Evolutionary conservation across 2,329 filamentous ascomycete genomes (phyloP), one percentile per base, ranked within the genome.

Genomic region (Calonectria naviculata): DNA sequence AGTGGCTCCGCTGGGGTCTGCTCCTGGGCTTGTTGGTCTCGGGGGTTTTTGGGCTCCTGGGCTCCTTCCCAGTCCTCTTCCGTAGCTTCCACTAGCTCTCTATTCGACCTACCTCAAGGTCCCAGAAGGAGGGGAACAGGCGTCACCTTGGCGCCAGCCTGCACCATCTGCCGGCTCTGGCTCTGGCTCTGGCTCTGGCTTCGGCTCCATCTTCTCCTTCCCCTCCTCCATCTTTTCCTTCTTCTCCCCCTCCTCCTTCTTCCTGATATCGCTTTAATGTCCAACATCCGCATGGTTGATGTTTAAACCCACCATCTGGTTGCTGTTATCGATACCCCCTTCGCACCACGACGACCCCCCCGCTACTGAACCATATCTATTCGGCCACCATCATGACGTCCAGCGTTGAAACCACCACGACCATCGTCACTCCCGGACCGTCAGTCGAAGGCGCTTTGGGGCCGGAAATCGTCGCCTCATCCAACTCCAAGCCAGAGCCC

Each of bases 401-500:
- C 31, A 58, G 29, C 21, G n/a, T 7, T 15, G 12, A 58, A 38
- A 36, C 31, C 21, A 38, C 29, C n/a, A n/a, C n/a, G n/a, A n/a
- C 42, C 49, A 34, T 21, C n/a, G 36, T 58, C 34, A n/a, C 54
- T 24, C 36, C 68, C 17, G 62, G 47, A 6, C 24, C 28, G 13
- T 47, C 19, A 5, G 31, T 28, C 12, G 34, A 58, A n/a, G 19
- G 6, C 49, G 17, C 24, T 15, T 42, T 52, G 29, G 15, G n/a
- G 21, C 29, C 47, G 13, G 29, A 42, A 66, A 19, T n/a, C 28
- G 67, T 15, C 26, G 41, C 29, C 67, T 47, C 54, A 26, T 36
- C 63, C 49, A 38, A 34, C 13, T 19, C 31, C 34, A 46, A 21
- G 29, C 67, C 71, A 24, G 70, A 68, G 8, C 72, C 65, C 44